A percentile compares a stretch with the other conserved stretches of the same genome.
Evolutionary conservation across 352 stramenopile genomes (phyloP).

Genomic region (Pythium oligandrum): DNA sequence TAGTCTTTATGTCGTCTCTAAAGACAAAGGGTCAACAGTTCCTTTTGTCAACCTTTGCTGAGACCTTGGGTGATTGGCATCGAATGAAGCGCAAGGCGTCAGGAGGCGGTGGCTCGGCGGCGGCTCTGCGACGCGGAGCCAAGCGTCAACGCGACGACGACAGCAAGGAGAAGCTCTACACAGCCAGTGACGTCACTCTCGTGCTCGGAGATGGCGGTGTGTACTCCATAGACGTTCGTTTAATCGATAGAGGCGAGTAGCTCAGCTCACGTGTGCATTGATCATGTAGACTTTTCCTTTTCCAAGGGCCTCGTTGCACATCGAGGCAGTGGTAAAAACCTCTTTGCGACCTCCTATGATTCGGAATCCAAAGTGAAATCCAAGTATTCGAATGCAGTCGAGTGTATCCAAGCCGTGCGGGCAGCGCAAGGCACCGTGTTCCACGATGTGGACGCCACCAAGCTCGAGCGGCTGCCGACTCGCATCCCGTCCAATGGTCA

Average conservation of each 20-base stretch:
- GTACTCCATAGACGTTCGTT: not conserved
- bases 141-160: conserved; percentile 25
- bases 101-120: conserved; percentile 13
- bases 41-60: not conserved
- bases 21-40: not conserved
- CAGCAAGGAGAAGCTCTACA: conserved; percentile 35
- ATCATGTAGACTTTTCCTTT: conserved; percentile 74
- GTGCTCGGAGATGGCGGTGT: conserved; percentile 73
- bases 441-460: conserved; percentile 81
- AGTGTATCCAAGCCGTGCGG: conserved; percentile 58
- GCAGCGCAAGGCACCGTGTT: conserved; percentile 36
- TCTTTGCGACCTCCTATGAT: conserved; percentile 81
- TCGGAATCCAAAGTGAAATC: conserved; percentile 48
- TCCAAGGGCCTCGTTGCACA: conserved; percentile 62
- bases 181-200: conserved; percentile 46
- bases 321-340: conserved; percentile 39
- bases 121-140: conserved; percentile 8
- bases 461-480: conserved; percentile 48
- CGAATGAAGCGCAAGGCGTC: conserved; percentile 29
- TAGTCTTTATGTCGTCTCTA: no score
- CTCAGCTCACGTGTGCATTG: no score
- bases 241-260: no score
- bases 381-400: conserved; percentile 77
- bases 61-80: no score
- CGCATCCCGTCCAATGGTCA: conserved; percentile 11